Conservation (phyloP, 1,284 basidiomycete species). For the Cutaneotrichosporon sp. region DNA sequence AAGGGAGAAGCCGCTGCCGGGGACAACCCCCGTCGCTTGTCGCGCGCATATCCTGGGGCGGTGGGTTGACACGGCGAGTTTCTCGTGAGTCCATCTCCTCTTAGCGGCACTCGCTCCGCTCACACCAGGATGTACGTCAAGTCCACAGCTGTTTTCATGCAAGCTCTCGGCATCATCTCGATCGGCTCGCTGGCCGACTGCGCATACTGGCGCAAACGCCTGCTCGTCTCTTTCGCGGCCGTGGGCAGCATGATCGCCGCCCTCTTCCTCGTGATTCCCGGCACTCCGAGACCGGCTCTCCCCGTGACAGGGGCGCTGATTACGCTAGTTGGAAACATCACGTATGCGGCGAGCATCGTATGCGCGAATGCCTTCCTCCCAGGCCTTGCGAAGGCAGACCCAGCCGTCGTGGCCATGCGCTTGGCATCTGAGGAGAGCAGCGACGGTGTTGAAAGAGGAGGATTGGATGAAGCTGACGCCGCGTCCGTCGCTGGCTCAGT, state of each 20-base stretch:
- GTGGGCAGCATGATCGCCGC: slow-evolving; percentile 66
- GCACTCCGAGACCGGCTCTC: slow-evolving; percentile 64
- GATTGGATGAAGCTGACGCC: not conserved
- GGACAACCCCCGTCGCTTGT: slow-evolving; percentile 32
- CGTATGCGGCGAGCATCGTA: slow-evolving; percentile 78
- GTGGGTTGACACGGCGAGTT: slow-evolving; percentile 83
- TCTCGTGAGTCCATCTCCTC: slow-evolving; percentile 62
- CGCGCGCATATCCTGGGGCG: slow-evolving; percentile 54
- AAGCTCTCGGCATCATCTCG: slow-evolving; percentile 85
- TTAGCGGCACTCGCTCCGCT: not conserved
- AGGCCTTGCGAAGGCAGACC: slow-evolving; percentile 64
- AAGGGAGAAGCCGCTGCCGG: slow-evolving; percentile 14
- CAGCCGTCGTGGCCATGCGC: slow-evolving; percentile 58
- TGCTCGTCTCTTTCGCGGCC: slow-evolving; percentile 71
- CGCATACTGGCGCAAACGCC: slow-evolving; percentile 70
- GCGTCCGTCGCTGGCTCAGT: not conserved
- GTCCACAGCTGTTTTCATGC: slow-evolving; percentile 77
- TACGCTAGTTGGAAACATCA: slow-evolving; percentile 72
- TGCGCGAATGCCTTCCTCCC: slow-evolving; percentile 89
- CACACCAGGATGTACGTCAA: slow-evolving; percentile 72
- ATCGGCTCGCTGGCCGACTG: slow-evolving; percentile 84
- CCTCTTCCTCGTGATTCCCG: slow-evolving; percentile 70
- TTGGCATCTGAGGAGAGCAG: slow-evolving; percentile 34
- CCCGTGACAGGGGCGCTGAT: slow-evolving; percentile 65
- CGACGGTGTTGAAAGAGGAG: not conserved